A percentile compares a stretch with the other conserved stretches of the same genome.
These are phyloP conservation scores for Fusarium sp. DNA, from an alignment of 2,329 filamentous ascomycete species.

Conservation along the genomic window DNA sequence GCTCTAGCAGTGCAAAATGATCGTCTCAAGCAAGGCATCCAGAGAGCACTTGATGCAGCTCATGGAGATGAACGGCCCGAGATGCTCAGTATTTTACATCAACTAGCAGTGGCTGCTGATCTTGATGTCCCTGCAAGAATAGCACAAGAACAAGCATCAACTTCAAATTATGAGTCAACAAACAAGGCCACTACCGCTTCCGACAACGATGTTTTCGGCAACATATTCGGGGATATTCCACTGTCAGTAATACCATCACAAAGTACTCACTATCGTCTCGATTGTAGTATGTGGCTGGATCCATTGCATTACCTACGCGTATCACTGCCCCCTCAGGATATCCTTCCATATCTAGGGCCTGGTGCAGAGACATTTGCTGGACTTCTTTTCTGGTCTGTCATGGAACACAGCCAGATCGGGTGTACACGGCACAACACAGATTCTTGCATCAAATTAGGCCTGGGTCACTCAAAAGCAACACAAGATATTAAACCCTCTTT, in stretches of 20 bases:
- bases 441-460: background rate
- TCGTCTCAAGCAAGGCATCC: background rate
- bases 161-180: background rate
- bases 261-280: background rate
- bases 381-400: constrained; percentile 12
- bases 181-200: accelerated
- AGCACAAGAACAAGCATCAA: background rate
- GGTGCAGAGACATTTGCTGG: background rate
- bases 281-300: constrained; percentile 12
- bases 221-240: accelerated
- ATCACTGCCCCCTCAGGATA: background rate
- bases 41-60: background rate
- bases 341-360: background rate
- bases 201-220: accelerated
- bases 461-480: background rate
- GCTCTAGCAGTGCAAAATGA: background rate
- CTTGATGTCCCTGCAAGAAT: background rate
- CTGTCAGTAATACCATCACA: background rate
- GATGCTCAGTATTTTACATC: background rate
- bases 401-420: background rate
- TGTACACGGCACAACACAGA: background rate
- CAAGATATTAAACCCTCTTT: background rate
- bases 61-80: background rate
- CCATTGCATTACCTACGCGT: background rate
- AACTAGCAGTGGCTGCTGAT: background rate